Percentiles rank a stretch among this genome's conserved stretches.
Conservation (phyloP, 306 rosid genomes). For the Cucumis melo region DNA sequence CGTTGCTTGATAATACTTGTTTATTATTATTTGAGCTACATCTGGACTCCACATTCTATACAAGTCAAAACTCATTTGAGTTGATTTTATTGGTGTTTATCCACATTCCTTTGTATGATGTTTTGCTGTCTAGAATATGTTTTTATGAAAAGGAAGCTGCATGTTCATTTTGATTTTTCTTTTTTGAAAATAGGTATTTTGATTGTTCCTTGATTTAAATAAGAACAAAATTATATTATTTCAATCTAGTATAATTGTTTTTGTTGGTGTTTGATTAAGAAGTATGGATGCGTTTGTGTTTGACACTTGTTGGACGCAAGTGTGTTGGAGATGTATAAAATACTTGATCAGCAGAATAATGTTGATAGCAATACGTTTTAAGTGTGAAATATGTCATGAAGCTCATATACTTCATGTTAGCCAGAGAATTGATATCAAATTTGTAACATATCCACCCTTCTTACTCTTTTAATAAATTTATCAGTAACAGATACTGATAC, state of each 20-base stretch:
- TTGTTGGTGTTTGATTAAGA: not conserved
- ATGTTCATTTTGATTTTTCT: not conserved
- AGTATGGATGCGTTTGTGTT: too few species aligned
- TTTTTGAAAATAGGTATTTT: not conserved
- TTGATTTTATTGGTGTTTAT: not conserved
- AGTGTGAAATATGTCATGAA: too few species aligned
- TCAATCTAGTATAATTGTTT: not conserved
- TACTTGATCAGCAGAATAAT: too few species aligned
- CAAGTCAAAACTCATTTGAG: too few species aligned
- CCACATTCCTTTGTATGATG: not conserved
- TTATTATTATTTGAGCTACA: conserved; percentile 39
- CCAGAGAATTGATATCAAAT: too few species aligned
- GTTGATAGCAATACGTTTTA: too few species aligned
- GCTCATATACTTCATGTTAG: too few species aligned
- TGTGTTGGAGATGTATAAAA: too few species aligned
- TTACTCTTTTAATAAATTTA: too few species aligned
- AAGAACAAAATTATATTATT: not conserved
- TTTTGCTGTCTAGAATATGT: not conserved
- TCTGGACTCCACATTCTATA: conserved; percentile 22
- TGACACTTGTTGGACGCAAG: too few species aligned
- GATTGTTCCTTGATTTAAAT: not conserved
- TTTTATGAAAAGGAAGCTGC: not conserved
- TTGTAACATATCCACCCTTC: too few species aligned
- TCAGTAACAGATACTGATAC: too few species aligned
- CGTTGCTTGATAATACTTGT: conserved; percentile 26